Conservation (phyloP, 177 flowering plant genomes). For the Vitis hybrid region DNA sequence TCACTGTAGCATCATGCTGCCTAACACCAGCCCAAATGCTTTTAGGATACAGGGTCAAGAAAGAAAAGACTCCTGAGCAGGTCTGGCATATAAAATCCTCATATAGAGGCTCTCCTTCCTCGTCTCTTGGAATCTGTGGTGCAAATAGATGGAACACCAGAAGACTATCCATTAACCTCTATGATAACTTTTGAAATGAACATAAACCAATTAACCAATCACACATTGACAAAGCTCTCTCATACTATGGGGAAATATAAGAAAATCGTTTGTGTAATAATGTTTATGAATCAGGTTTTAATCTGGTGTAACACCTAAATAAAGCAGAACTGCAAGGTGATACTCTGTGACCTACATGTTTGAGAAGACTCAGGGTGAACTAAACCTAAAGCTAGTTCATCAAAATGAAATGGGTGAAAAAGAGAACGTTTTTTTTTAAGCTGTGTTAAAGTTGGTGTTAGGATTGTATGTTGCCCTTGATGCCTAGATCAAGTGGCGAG, state of each 20-base stretch:
- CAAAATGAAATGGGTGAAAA: not conserved
- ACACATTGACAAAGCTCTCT: too few species aligned
- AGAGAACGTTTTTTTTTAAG: not conserved
- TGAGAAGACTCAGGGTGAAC: not conserved
- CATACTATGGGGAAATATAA: too few species aligned
- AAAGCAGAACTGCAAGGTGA: not conserved
- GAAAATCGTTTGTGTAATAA: too few species aligned
- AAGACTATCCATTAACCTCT: not conserved
- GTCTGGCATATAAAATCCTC: slow-evolving; percentile 86
- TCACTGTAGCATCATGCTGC: slow-evolving; percentile 24
- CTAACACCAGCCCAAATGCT: slow-evolving; percentile 42
- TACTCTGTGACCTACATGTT: not conserved
- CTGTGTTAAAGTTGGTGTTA: not conserved
- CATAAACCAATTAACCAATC: not conserved
- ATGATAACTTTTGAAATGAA: not conserved
- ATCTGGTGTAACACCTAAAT: not conserved
- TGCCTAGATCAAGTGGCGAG: too few species aligned
- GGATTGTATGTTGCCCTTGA: too few species aligned
- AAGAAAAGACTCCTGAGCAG: slow-evolving; percentile 64
- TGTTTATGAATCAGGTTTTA: not conserved
- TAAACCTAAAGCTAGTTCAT: not conserved
- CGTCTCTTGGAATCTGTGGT: slow-evolving; percentile 89
- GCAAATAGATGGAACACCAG: not conserved
- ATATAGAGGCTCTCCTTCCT: slow-evolving; percentile 84
- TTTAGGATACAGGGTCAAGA: slow-evolving; percentile 68